These are phyloP conservation scores for Mortierella claussenii DNA, from an alignment of 192 early-diverging fungal genomes.

Conservation along the genomic window DNA sequence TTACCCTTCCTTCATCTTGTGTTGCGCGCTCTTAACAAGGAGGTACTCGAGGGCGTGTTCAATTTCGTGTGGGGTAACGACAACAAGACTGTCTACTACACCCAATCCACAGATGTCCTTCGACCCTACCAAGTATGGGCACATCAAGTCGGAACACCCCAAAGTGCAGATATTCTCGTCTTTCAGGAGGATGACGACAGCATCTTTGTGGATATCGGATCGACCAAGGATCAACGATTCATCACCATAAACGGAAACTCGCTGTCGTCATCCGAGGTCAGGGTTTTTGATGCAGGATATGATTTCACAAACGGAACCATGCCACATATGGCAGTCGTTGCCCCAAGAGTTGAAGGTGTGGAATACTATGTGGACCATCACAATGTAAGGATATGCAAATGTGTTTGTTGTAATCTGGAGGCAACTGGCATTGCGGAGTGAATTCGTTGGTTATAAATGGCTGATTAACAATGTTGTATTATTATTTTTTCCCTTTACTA, in stretches of 20 bases:
- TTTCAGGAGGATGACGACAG: conserved; percentile 73
- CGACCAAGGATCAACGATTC: conserved; percentile 76
- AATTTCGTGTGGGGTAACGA: conserved; percentile 81
- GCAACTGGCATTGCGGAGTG: not conserved
- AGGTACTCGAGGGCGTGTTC: conserved; percentile 61
- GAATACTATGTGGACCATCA: conserved; percentile 86
- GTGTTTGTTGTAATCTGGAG: not conserved
- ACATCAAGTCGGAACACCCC: conserved; percentile 60
- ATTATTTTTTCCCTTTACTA: too few species aligned
- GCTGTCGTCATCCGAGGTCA: conserved; percentile 75
- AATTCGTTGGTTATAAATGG: not conserved
- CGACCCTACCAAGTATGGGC: conserved; percentile 70
- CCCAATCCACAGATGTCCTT: conserved; percentile 73
- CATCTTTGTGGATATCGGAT: conserved; percentile 80
- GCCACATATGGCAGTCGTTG: conserved; percentile 60
- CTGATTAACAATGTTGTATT: too few species aligned
- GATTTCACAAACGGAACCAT: conserved; percentile 37
- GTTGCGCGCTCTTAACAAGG: too few species aligned
- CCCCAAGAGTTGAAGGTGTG: conserved; percentile 64
- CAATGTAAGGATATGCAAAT: conserved; percentile 50
- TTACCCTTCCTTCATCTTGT: too few species aligned
- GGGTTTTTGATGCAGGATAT: conserved; percentile 63
- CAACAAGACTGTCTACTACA: conserved; percentile 70
- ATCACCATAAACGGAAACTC: conserved; percentile 77
- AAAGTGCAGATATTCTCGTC: conserved; percentile 63